phyloP scores from a whole-genome alignment of 192 early-diverging fungal genomes.

The Backusella psychrophila region DNA sequence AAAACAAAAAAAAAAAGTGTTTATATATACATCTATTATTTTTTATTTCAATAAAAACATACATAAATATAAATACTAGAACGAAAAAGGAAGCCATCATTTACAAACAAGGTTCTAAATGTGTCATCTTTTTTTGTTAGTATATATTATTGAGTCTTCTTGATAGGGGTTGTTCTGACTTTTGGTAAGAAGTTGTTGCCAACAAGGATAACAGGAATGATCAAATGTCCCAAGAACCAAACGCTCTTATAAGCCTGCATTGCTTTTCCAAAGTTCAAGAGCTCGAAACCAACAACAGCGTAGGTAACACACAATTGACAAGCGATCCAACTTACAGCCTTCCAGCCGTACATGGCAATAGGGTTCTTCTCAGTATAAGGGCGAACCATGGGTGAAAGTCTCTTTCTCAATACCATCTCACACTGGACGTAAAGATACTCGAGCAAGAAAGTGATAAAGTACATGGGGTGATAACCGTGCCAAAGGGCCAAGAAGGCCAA shows the following conservation, averaged over 20 bases:
- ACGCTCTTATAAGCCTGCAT: constrained; percentile 29
- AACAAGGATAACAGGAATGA: constrained; percentile 14
- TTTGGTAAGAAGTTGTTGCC: constrained; percentile 10
- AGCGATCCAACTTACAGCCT: constrained; percentile 37
- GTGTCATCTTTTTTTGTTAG: neutral
- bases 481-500: constrained; percentile 59
- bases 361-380: constrained; percentile 32
- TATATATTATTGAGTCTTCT: constrained; percentile 17
- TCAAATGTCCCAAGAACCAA: constrained; percentile 33
- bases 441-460: constrained; percentile 53
- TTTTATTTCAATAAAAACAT: neutral
- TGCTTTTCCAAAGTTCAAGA: constrained; percentile 31
- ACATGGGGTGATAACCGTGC: constrained; percentile 61
- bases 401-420: constrained; percentile 38
- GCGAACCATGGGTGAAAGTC: constrained; percentile 31
- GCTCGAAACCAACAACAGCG: constrained; percentile 49
- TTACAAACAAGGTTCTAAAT: neutral
- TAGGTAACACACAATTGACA: constrained; percentile 47
- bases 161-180: neutral
- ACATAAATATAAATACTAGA: neutral
- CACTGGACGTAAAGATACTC: constrained; percentile 57
- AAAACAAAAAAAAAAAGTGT: neutral
- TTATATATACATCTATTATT: neutral
- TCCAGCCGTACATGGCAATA: constrained; percentile 25
- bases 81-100: neutral